phyloP scores from a whole-genome alignment of 306 rosid genomes.

The Mimosa bimucronata region DNA sequence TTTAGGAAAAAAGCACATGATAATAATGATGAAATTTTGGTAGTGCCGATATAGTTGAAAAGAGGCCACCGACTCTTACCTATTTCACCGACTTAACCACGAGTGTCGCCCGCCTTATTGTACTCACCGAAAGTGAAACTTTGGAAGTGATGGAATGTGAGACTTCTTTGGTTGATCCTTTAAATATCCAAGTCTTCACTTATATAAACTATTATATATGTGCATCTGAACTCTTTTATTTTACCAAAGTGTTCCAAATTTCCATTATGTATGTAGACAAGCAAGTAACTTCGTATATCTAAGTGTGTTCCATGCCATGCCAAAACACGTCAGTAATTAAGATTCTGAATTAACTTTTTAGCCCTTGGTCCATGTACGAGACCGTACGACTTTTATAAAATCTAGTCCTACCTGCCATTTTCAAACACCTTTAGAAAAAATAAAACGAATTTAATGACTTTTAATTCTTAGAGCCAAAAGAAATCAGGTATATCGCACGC shows the following conservation, averaged over 20 bases:
- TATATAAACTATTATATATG: no score
- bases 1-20: background rate
- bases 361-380: background rate
- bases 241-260: background rate
- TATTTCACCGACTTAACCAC: background rate
- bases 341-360: background rate
- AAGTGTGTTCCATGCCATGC: background rate
- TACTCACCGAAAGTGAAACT: slow-evolving; percentile 56
- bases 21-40: background rate
- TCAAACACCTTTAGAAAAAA: background rate
- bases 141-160: background rate
- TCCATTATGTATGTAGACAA: background rate
- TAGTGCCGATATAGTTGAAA: background rate
- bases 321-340: background rate
- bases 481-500: background rate
- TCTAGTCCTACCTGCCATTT: no score
- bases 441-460: background rate
- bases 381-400: background rate
- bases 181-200: background rate
- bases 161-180: background rate
- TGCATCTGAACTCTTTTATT: background rate
- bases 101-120: background rate
- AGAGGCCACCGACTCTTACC: background rate
- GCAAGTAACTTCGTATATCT: background rate
- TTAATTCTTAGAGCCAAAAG: background rate